phyloP scores from a whole-genome alignment of 495 filamentous ascomycete genomes.

The Penicillium bovifimosum region DNA sequence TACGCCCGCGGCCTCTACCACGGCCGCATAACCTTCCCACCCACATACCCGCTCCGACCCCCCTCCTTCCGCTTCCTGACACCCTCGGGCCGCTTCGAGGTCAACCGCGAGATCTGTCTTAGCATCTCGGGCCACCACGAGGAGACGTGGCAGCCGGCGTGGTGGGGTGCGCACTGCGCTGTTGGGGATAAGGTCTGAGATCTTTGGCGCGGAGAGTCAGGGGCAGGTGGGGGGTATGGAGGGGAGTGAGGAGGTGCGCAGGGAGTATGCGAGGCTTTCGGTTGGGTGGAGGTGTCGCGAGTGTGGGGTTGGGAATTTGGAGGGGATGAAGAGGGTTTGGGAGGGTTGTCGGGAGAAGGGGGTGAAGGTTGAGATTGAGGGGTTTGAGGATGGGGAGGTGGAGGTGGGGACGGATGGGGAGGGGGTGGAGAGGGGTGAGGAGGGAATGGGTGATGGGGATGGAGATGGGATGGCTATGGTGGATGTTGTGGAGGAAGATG shows the following conservation, averaged over 20 bases:
- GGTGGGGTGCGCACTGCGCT: conserved; percentile 74
- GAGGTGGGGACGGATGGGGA: conserved; percentile 19
- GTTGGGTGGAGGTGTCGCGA: conserved; percentile 55
- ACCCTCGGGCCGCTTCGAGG: conserved; percentile 87
- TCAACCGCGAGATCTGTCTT: conserved; percentile 95
- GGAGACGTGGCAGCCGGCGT: conserved; percentile 97
- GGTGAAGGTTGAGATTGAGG: conserved; percentile 36
- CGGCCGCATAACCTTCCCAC: conserved; percentile 86
- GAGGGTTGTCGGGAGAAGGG: conserved; percentile 49
- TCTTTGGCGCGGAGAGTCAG: conserved; percentile 47
- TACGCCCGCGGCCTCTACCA: conserved; percentile 86
- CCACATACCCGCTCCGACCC: conserved; percentile 81
- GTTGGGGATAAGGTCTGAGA: conserved; percentile 45
- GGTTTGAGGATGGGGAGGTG: conserved; percentile 27
- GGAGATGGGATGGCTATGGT: neutral
- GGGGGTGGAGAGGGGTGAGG: neutral
- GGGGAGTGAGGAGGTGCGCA: conserved; percentile 54
- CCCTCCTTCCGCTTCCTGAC: conserved; percentile 93
- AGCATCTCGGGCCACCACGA: conserved; percentile 92
- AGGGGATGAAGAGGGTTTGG: conserved; percentile 64
- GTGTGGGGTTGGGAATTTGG: conserved; percentile 61
- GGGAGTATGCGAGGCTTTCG: conserved; percentile 59
- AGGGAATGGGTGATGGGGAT: neutral
- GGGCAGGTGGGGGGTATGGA: conserved; percentile 89
- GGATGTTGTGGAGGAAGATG: too few relatives aligned